Conservation (phyloP, 108 stramenopile species). For the Pseudonitzschia multiseries region DNA sequence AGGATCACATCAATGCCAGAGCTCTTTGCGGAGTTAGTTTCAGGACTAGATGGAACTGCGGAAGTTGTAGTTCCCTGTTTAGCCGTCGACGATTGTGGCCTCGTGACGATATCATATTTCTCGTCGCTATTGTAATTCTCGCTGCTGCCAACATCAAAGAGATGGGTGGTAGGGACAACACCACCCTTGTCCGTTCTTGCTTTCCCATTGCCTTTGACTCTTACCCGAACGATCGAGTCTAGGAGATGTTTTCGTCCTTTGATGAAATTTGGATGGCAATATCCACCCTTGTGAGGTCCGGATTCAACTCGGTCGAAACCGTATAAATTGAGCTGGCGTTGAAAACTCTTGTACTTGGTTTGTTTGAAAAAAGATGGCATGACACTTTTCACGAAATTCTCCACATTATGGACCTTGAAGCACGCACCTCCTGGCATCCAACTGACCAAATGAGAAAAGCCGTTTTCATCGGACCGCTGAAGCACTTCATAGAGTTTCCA, state of each 20-base stretch:
- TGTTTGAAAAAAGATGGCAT: conserved; percentile 59
- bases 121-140: background rate
- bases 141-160: background rate
- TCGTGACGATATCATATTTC: background rate
- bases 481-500: conserved; percentile 46
- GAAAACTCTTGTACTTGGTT: conserved; percentile 52
- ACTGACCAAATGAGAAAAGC: conserved; percentile 26
- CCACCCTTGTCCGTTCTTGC: conserved; percentile 40
- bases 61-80: background rate
- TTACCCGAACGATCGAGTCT: conserved; percentile 26
- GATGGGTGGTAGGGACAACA: background rate
- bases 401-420: conserved; percentile 59
- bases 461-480: conserved; percentile 16
- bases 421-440: conserved; percentile 50
- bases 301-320: conserved; percentile 24
- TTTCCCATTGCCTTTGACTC: conserved; percentile 39
- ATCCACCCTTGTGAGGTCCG: conserved; percentile 52
- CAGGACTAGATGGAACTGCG: background rate
- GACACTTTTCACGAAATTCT: conserved; percentile 47
- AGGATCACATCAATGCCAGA: conserved; percentile 14
- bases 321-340: conserved; percentile 49
- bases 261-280: conserved; percentile 31
- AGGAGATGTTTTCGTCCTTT: conserved; percentile 30
- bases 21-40: background rate
- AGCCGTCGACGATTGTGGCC: background rate